Base-by-base conservation (phyloP, 805 yeast species). In the Metschnikowia vanudenii region DNA sequence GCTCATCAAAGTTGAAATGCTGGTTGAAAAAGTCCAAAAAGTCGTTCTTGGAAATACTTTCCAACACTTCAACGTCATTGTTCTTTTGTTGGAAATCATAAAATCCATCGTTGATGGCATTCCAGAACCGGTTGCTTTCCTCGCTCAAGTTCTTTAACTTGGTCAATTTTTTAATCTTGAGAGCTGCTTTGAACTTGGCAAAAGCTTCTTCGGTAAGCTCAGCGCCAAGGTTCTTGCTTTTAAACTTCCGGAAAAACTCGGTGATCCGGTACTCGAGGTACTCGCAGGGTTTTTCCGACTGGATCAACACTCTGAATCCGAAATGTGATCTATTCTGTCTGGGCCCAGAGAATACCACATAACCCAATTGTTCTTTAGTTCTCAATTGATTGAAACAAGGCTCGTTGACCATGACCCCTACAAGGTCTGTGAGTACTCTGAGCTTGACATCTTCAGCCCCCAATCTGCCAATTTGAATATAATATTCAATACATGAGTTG, bases 281-380 rank as follows among this genome's bases (percentile, higher is more conserved):
- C 12, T 76, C 78, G 2, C 94, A 74, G 2, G 88, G 67, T 61
- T 85, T 80, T 63, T 89, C 97, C 49, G 94, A 84, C 68, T 92
- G 99, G 41, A 91, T 76, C 54, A 91, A 69, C 12, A 94, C 66
- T 57, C 94, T 75, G 54, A 82, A 77, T 12, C 92, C 91, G 61
- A 80, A 75, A 5, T 85, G 78, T 18, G 94, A 84, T 60, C 95
- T 78, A 3, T 88, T 79, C 50, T 75, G 75, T 50, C 85, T 72
- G 20, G 78, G 69, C 0, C 95, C 87, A 37, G 94, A 82, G 61
- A 88, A 89, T 0, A 92, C 99, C 52, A 92, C 90, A 59, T 92
- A 92, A 2, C 99, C 99, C 28, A 92, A 75, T 65, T 94, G 98
- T 68, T 92, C 98, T 57, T 88, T 85, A 6, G 99, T 92, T 65